These are phyloP conservation scores for Suillus discolor DNA, from an alignment of 768 basidiomycete genomes.

Conservation along the genomic window DNA sequence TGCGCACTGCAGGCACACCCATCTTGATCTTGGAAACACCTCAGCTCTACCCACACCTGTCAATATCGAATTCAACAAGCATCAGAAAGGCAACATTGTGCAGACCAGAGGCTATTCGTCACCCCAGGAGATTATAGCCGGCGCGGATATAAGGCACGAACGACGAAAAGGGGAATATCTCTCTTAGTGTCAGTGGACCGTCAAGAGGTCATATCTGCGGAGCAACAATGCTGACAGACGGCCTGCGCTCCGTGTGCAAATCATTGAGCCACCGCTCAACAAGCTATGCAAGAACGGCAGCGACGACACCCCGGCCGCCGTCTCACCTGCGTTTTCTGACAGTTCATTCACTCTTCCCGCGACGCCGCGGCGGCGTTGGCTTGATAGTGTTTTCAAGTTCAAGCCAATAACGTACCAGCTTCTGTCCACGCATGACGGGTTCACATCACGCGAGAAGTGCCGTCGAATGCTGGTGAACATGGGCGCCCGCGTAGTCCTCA, in stretches of 20 bases:
- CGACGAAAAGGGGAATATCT: constrained; percentile 56
- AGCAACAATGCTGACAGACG: constrained; percentile 27
- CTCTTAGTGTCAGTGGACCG: constrained; percentile 8
- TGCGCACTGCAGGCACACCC: constrained; percentile 40
- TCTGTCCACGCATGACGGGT: constrained; percentile 57
- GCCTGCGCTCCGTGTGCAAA: constrained; percentile 45
- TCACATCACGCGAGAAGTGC: constrained; percentile 74
- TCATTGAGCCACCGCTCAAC: constrained; percentile 49
- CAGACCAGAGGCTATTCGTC: constrained; percentile 42
- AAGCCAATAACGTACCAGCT: constrained; percentile 65
- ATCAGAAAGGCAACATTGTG: constrained; percentile 13
- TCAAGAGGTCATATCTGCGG: constrained; percentile 49
- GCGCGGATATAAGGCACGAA: constrained; percentile 8
- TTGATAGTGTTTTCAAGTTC: constrained; percentile 87
- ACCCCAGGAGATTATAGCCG: constrained; percentile 16
- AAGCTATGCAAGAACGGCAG: constrained; percentile 39
- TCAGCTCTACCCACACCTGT: constrained; percentile 17
- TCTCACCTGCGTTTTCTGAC: constrained; percentile 49
- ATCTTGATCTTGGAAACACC: constrained; percentile 7
- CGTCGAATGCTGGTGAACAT: constrained; percentile 70
- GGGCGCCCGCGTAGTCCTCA: constrained; percentile 68
- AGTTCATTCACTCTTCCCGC: constrained; percentile 47
- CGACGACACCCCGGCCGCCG: constrained; percentile 15
- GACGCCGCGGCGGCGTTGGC: constrained; percentile 69
- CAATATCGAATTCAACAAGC: constrained; percentile 23